phyloP scores from a whole-genome alignment of 208 protist genomes.

The Kentomonas sorsogonicus region DNA sequence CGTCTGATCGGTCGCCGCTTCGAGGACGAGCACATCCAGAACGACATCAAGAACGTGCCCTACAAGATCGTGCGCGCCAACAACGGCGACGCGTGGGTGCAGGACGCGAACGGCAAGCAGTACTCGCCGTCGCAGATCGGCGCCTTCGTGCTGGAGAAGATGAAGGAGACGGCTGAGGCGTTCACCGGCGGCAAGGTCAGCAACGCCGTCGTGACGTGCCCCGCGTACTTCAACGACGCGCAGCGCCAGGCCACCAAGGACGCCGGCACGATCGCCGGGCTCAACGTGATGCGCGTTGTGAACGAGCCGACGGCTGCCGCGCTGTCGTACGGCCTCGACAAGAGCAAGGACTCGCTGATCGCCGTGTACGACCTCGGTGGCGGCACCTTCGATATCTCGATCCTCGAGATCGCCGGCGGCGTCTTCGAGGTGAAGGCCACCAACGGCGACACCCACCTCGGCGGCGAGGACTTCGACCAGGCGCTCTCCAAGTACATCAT shows the following conservation, averaged over 20 bases:
- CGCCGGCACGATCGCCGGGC: slow-evolving; percentile 92
- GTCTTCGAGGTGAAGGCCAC: slow-evolving; percentile 97
- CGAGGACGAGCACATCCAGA: slow-evolving; percentile 68
- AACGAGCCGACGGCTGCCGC: slow-evolving; percentile 99
- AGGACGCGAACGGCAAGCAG: slow-evolving; percentile 74
- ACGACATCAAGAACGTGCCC: slow-evolving; percentile 79
- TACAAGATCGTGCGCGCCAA: slow-evolving; percentile 95
- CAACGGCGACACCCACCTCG: slow-evolving; percentile 98
- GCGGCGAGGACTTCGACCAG: slow-evolving; percentile 99
- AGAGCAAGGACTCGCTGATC: slow-evolving; percentile 31
- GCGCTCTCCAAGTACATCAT: slow-evolving; percentile 85
- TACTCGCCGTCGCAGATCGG: slow-evolving; percentile 84
- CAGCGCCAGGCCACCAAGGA: slow-evolving; percentile 97
- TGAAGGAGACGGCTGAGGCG: slow-evolving; percentile 63
- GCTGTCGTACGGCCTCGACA: slow-evolving; percentile 19
- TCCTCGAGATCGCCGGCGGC: slow-evolving; percentile 89
- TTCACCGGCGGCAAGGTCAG: slow-evolving; percentile 27
- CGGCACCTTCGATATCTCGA: slow-evolving; percentile 98
- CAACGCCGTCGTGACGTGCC: slow-evolving; percentile 94
- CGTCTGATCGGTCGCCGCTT: slow-evolving; percentile 76
- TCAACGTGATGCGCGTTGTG: slow-evolving; percentile 96
- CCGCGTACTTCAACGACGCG: slow-evolving; percentile 98
- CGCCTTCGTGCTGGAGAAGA: slow-evolving; percentile 77
- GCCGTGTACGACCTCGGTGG: slow-evolving; percentile 78
- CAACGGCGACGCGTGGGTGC: slow-evolving; percentile 93